A percentile compares a stretch with the other conserved stretches of the same genome.
These are phyloP conservation scores for Huntiella decipiens DNA, from an alignment of 2,329 filamentous ascomycete genomes.

Conservation along the genomic window DNA sequence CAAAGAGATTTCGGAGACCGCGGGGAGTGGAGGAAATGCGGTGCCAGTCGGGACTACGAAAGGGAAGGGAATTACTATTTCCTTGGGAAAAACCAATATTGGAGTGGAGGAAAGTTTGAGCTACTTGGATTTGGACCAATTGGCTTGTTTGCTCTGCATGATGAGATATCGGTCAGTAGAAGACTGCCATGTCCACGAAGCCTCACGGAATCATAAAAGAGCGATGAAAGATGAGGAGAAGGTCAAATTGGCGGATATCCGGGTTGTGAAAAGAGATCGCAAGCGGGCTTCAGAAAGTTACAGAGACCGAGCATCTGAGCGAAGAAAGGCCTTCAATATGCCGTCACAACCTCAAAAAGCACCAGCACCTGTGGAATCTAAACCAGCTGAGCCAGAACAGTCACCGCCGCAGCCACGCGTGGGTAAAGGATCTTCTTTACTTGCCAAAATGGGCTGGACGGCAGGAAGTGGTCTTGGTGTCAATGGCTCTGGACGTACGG, in stretches of 20 bases:
- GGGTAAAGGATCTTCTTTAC: constrained; percentile 44
- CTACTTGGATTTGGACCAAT: neutral
- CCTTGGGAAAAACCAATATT: too few relatives aligned
- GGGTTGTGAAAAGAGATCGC: constrained; percentile 19
- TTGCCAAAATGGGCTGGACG: constrained; percentile 58
- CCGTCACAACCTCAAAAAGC: constrained; percentile 29
- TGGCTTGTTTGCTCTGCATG: constrained; percentile 24
- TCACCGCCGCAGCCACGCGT: neutral
- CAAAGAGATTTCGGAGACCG: constrained; percentile 19
- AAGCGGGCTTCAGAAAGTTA: constrained; percentile 21
- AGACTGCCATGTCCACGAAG: constrained; percentile 25
- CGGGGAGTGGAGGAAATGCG: neutral
- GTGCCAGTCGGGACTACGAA: neutral
- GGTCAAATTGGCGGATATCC: constrained; percentile 29
- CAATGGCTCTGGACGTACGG: constrained; percentile 40
- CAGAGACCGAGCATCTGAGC: constrained; percentile 49
- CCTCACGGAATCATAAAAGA: constrained; percentile 24
- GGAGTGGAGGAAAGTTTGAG: too few relatives aligned
- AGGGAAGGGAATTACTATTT: neutral
- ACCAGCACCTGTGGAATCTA: constrained; percentile 8
- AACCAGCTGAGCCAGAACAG: constrained; percentile 16
- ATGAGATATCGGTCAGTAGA: constrained; percentile 26
- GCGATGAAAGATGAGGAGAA: constrained; percentile 22
- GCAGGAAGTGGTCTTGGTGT: constrained; percentile 46
- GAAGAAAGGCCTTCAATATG: constrained; percentile 42